A percentile compares a stretch with the other conserved stretches of the same genome.
These are phyloP conservation scores for Fusarium sp. DNA, from an alignment of 2,329 filamentous ascomycete genomes.

Conservation along the genomic window DNA sequence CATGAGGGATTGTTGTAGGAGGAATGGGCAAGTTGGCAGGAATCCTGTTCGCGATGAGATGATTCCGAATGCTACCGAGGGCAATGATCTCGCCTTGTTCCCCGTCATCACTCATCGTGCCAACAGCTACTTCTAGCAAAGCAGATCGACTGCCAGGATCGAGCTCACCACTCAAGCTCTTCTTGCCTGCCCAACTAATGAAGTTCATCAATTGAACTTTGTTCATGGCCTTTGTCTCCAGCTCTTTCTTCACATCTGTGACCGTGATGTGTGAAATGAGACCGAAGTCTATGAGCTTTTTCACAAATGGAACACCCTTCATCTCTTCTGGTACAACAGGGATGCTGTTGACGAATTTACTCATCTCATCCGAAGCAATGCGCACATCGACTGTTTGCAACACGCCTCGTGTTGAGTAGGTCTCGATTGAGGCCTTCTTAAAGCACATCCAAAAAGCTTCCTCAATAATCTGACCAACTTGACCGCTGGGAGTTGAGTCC, in stretches of 20 bases:
- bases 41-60: slow-evolving; percentile 79
- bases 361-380: slow-evolving; percentile 72
- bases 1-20: slow-evolving; percentile 82
- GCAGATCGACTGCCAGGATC: slow-evolving; percentile 72
- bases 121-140: slow-evolving; percentile 83
- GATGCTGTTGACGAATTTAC: slow-evolving; percentile 85
- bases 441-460: slow-evolving; percentile 97
- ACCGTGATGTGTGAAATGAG: slow-evolving; percentile 89
- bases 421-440: slow-evolving; percentile 81
- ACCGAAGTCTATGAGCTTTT: slow-evolving; percentile 83
- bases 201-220: slow-evolving; percentile 84
- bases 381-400: slow-evolving; percentile 86
- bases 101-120: slow-evolving; percentile 69
- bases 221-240: slow-evolving; percentile 83
- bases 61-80: slow-evolving; percentile 78
- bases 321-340: slow-evolving; percentile 84
- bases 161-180: slow-evolving; percentile 76
- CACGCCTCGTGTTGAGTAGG: slow-evolving; percentile 88
- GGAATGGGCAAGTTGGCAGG: slow-evolving; percentile 84
- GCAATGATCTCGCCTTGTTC: slow-evolving; percentile 77
- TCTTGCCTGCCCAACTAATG: slow-evolving; percentile 82
- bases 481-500: slow-evolving; percentile 87
- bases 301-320: slow-evolving; percentile 77
- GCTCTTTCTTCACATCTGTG: slow-evolving; percentile 82
- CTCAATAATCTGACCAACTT: slow-evolving; percentile 87